Evolutionary conservation across 2,329 filamentous ascomycete genomes (phyloP).

Genomic region (Thelonectria discophora): DNA sequence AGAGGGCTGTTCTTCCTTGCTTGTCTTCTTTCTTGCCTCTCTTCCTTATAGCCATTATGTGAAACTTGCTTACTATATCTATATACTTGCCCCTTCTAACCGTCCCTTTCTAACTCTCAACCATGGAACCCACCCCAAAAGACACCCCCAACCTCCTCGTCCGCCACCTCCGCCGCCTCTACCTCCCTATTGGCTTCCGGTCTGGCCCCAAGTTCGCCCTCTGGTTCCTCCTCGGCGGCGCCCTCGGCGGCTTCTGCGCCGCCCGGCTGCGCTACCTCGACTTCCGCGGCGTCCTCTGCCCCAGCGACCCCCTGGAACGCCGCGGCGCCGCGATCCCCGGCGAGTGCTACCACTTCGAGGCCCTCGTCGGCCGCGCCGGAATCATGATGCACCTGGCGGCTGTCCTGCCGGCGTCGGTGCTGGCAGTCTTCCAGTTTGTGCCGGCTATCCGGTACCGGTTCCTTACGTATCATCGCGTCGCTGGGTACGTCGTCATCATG

Average conservation of each 20-base stretch:
- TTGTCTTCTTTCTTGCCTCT: no score
- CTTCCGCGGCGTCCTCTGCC: constrained; percentile 47
- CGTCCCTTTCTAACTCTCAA: not conserved
- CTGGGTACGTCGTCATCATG: constrained; percentile 63
- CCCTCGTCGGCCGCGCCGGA: constrained; percentile 43
- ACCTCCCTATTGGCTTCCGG: constrained; percentile 61
- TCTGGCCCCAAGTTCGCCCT: constrained; percentile 67
- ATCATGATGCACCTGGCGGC: constrained; percentile 57
- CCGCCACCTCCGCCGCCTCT: constrained; percentile 40
- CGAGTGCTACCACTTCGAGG: constrained; percentile 53
- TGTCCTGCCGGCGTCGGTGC: constrained; percentile 56
- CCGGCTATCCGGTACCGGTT: constrained; percentile 57
- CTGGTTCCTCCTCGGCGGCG: constrained; percentile 58
- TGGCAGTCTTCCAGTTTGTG: constrained; percentile 59
- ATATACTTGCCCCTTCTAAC: not conserved
- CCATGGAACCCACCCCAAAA: constrained; percentile 12
- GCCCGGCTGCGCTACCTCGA: constrained; percentile 39
- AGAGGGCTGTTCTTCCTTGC: not conserved
- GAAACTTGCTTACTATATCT: not conserved
- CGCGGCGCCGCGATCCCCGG: constrained; percentile 42
- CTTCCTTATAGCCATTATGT: not conserved
- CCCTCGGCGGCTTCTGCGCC: constrained; percentile 37
- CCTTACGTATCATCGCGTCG: constrained; percentile 66
- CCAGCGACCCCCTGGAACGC: constrained; percentile 15
- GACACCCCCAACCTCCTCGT: not conserved